Evolutionary conservation across 140 eudicot genomes (phyloP), one percentile per base, ranked within the genome.

Genomic region (Bidens hawaiensis): DNA sequence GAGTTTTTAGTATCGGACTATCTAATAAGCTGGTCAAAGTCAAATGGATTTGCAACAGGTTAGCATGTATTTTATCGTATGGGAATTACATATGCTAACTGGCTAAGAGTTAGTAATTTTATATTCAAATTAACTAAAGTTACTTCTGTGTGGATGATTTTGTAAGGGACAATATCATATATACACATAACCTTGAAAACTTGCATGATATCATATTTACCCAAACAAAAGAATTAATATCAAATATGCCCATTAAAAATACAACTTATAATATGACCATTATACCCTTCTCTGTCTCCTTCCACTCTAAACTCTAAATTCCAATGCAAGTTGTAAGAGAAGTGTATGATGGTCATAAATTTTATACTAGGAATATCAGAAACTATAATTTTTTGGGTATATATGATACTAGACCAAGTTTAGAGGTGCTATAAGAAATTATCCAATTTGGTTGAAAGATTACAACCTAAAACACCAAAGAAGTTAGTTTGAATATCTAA

Each of bases 1-100:
- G 99, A 93, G 71, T 81, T 78, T 80, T 67, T 93, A 74, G 82
- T 82, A 28, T 82, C 95, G 53, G 96, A 86, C 47, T 64, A 83
- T 79, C 72, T 88, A 9, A 51, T 75, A 51, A 60, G 78, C 58
- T 93, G 99, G 99, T 85, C 89, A 24, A 83, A 62, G 41, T 21
- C 79, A 60, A 78, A 72, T 69, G 87, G 54, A 53, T 88, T 93
- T 30, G 80, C 83, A 66, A 61, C 59, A 25, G 76, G 99, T 93
- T 77, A n/a, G 83, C 75, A 24, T 68, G 30, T 23, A 28, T 49
- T 67, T 23, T 23, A 22, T 33, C 25, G 48, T 59, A n/a, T 62
- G 45, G 24, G 19, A 17, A 58, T 57, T 54, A 36, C 56, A 45
- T 49, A n/a, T n/a, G n/a, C n/a, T n/a, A n/a, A n/a, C n/a, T 14